Base-by-base conservation (phyloP, 495 filamentous ascomycete species). In the Barbatosphaeria neglecta region DNA sequence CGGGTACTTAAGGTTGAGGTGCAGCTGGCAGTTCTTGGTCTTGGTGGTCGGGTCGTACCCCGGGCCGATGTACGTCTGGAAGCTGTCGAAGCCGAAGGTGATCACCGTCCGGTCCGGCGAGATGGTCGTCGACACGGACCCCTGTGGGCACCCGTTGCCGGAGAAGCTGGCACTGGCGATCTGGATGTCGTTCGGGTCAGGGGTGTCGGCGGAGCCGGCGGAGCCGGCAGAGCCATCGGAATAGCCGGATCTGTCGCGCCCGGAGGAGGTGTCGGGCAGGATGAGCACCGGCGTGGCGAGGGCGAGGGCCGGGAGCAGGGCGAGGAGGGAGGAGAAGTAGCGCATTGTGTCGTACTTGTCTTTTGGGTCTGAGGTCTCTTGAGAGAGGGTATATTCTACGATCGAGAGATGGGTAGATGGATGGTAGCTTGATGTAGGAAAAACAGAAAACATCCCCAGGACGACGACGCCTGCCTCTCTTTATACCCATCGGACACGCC, bases 1-100 rank as follows among this genome's bases (percentile, higher is more conserved):
- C 31, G 76, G 76, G 61, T 77, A 78, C 59, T 73, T 67, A 47
- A 80, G 67, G 58, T 63, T 69, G 55, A 80, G 46, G 58, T 78
- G 72, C 41, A 80, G 61, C 62, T 76, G 72, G 71, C 76, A 80
- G 68, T 76, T 75, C 73, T 79, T 79, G 65, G 63, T 65, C 58
- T 59, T 61, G 50, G 64, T 62, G 11, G 58, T 44, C 5, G 46
- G 48, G 52, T 16, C 46, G 45, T 59, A 66, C 49, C 62, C 62
- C 25, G 71, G 72, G 15, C 73, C 74, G 56, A 73, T 76, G 60
- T 74, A 77, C 50, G 70, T 73, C 59, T 76, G 74, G 68, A 77
- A 76, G 39, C 56, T 50, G 54, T 77, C 73, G 49, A 77, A 77
- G 47, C 72, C 74, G 51, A 75, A 74, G 47, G 74, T 77, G 64